phyloP scores from a whole-genome alignment of 176 grass and related monocot species.

The bread wheat (Triticum aestivum) region DNA sequence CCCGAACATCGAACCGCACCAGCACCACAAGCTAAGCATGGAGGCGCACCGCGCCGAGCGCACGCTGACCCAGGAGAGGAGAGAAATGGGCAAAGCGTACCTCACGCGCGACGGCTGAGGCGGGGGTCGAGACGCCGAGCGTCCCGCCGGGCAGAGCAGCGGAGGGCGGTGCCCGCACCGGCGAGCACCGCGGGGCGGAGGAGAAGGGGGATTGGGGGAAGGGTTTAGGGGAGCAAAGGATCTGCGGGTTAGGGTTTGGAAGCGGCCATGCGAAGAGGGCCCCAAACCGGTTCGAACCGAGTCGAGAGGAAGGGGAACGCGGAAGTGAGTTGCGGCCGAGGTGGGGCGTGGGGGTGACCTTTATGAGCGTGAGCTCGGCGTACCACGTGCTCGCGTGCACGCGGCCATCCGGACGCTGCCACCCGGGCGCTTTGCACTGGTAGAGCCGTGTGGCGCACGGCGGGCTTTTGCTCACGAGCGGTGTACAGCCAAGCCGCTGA shows the following conservation, averaged over 20 bases:
- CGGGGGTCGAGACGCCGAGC: not conserved
- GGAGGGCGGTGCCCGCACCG: not conserved
- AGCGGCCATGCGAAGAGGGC: slow-evolving; percentile 23
- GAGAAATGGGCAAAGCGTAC: not conserved
- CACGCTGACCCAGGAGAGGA: not conserved
- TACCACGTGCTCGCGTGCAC: slow-evolving; percentile 19
- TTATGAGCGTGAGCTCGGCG: slow-evolving; percentile 11
- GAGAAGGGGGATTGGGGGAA: not conserved
- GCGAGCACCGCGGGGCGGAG: not conserved
- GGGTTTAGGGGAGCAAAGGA: not conserved
- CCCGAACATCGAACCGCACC: not conserved
- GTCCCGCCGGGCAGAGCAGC: not conserved
- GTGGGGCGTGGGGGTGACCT: not conserved
- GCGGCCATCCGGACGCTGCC: not conserved
- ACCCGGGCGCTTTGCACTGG: not conserved
- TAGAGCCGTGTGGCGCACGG: not conserved
- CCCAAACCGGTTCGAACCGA: slow-evolving; percentile 17
- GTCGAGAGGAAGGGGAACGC: not conserved
- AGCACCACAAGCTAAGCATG: not conserved
- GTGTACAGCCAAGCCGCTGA: not conserved
- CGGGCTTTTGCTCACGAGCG: not conserved
- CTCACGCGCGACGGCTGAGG: slow-evolving; percentile 19
- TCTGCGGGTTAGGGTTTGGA: slow-evolving; percentile 53
- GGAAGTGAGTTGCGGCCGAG: not conserved
- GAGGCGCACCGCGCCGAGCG: not conserved